Base-by-base conservation (phyloP, 169 alveolate genomes). In the Sarcocystis neurona region DNA sequence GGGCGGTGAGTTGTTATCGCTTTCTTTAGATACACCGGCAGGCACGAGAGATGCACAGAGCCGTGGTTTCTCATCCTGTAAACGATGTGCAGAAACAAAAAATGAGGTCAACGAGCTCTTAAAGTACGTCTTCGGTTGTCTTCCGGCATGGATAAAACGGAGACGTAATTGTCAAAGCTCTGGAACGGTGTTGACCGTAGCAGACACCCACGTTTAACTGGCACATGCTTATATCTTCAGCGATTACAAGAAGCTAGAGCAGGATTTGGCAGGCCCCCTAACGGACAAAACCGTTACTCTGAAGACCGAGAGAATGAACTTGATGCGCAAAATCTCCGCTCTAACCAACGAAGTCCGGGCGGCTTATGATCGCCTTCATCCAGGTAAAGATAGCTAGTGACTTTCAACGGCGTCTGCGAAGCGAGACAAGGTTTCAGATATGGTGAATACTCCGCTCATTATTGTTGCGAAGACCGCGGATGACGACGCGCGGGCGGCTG, bases 381-480 rank as follows among this genome's bases (percentile, higher is more conserved):
- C 84, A n/a, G 66, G 84, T 77, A 44, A n/a, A 41, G 44, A n/a
- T 8, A 12, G 12, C 5, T n/a, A 27, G 20, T 46, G 8, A 77
- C 66, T 44, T 32, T 34, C 5, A 41, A 63, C 10, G 10, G 46
- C 23, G 34, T 10, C 50, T 44, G 10, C 41, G 47, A 30, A 27
- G 27, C 53, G 80, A 39, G 74, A 4, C 34, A 27, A 10, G 32
- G 8, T 27, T 66, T 15, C 58, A 77, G 84, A 77, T 34, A 37
- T 77, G 58, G 84, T 46, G 41, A 77, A 77, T 43, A 18, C 34
- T n/a, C 84, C 84, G 0, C 66, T 77, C 68, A 30, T 77, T 0
- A 77, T 77, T 46, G 84, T 77, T 23, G 84, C 84, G n/a, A 77
- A 77, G 66, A 41, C 84, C 5, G 56, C 58, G 2, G 84, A 77